Base-by-base conservation (phyloP, 2,329 filamentous ascomycete species). In the Bertia moriformis region DNA sequence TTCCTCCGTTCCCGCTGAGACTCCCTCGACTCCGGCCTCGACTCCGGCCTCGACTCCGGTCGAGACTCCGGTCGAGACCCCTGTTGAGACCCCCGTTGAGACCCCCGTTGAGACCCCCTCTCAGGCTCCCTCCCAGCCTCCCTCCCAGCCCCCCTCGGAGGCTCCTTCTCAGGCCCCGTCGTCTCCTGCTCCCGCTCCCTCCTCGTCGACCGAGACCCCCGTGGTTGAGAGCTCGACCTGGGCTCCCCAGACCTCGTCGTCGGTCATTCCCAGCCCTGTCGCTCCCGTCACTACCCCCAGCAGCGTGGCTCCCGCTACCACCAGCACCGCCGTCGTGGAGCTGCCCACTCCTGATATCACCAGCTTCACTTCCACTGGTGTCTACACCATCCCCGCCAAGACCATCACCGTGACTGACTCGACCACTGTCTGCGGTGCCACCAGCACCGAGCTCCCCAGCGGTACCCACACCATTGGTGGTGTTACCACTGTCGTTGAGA, bases 381-480 rank as follows among this genome's bases (percentile, higher is more conserved):
- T 70, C 45, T 87, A 86, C 66, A 85, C 81, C 48, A 75, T 84
- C 67, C 76, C 78, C 48, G 78, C 80, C 43, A 81, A 71, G 48
- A 88, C 81, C 45, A 53, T 83, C 46, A 78, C 73, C 44, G 61
- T 87, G 47, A 76, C 67, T 45, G 65, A 75, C 57, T 70, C 71
- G 43, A 81, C 76, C 48, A 83, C 77, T 29, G 78, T 83, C 44
- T 76, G 72, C 57, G 78, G 60, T 49, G 69, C 72, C 39, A 66
- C 73, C 45, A 68, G 72, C 42, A 81, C 79, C 47, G 58, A 66
- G 38, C 65, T 84, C 38, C 62, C 77, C 40, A 47, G 68, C 42
- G 82, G 82, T 52, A 73, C 68, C 32, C 67, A 83, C 67, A 83
- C 78, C 46, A 61, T 78, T 45, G 82, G 81, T 48, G 81, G 80